Evolutionary conservation across 352 stramenopile species (phyloP).

Genomic region (Phytopythium vexans): DNA sequence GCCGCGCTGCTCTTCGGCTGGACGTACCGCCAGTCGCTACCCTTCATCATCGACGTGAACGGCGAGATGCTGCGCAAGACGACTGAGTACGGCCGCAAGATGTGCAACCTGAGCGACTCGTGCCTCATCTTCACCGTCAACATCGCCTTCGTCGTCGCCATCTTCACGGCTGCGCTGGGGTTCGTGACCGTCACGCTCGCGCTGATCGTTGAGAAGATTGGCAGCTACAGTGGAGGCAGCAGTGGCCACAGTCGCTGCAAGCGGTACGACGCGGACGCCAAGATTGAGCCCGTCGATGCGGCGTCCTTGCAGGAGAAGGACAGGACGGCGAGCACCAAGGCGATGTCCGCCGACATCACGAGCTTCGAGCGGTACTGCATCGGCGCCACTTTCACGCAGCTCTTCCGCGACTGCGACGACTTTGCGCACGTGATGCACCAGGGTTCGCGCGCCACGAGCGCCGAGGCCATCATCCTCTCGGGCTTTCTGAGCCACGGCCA

Average conservation of each 20-base stretch:
- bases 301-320: too few relatives aligned
- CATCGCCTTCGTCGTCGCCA: too few relatives aligned
- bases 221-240: too few relatives aligned
- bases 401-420: slow-evolving; percentile 31
- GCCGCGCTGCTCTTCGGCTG: slow-evolving; percentile 15
- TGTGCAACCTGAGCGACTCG: slow-evolving; percentile 28
- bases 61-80: slow-evolving; percentile 17
- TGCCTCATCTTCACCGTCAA: slow-evolving; percentile 31
- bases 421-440: slow-evolving; percentile 27
- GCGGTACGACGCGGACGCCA: too few relatives aligned
- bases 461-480: slow-evolving; percentile 18
- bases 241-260: too few relatives aligned
- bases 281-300: too few relatives aligned
- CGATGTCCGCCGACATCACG: slow-evolving; percentile 18
- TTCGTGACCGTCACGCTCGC: too few relatives aligned
- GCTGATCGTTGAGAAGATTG: too few relatives aligned
- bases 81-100: slow-evolving; percentile 9
- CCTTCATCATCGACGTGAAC: slow-evolving; percentile 19
- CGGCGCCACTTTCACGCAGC: slow-evolving; percentile 25
- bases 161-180: too few relatives aligned
- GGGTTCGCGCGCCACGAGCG: slow-evolving; percentile 14
- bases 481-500: slow-evolving; percentile 23
- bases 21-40: slow-evolving; percentile 10
- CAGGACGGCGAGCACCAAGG: too few relatives aligned
- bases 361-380: slow-evolving; percentile 32